A percentile compares a stretch with the other conserved stretches of the same genome.
Conservation (phyloP, 2,329 filamentous ascomycete species). For the Sclerotinia spermophila region DNA sequence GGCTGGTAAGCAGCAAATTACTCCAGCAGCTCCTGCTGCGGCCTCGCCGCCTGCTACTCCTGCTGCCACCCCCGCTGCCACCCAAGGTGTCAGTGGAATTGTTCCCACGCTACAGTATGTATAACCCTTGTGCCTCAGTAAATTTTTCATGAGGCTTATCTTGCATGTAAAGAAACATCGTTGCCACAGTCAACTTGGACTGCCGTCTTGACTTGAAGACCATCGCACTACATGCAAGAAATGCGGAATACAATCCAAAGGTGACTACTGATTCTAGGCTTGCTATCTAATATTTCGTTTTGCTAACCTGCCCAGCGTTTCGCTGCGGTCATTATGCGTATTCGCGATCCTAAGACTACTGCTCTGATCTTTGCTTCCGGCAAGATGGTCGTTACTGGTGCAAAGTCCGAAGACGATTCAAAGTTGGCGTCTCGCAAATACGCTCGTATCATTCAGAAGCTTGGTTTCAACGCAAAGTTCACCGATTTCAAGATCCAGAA, state of each 20-base stretch:
- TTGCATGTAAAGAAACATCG: constrained; percentile 78
- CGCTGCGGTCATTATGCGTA: constrained; percentile 98
- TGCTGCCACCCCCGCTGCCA: constrained; percentile 83
- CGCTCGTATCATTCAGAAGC: constrained; percentile 98
- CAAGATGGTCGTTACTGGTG: constrained; percentile 99
- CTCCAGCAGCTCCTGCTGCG: constrained; percentile 58
- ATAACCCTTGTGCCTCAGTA: constrained; percentile 45
- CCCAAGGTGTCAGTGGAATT: constrained; percentile 77
- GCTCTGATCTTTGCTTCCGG: constrained; percentile 96
- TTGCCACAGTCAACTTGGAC: constrained; percentile 96
- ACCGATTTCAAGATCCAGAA: constrained; percentile 99
- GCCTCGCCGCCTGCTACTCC: constrained; percentile 86
- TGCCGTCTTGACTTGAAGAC: constrained; percentile 98
- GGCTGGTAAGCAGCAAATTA: constrained; percentile 53
- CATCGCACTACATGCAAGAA: constrained; percentile 94
- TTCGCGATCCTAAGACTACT: constrained; percentile 97
- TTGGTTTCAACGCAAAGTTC: constrained; percentile 99
- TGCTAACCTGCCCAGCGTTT: constrained; percentile 69
- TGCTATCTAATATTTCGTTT: constrained; percentile 43
- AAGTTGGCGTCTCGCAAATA: constrained; percentile 97
- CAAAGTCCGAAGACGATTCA: constrained; percentile 96
- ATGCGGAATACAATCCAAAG: constrained; percentile 98
- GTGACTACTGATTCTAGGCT: constrained; percentile 53
- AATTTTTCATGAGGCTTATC: constrained; percentile 49
- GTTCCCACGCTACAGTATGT: constrained; percentile 96